Percentiles rank a stretch among this genome's conserved stretches.
Conservation (phyloP, 176 grass and related monocot species). For the Aegilops speltoides region DNA sequence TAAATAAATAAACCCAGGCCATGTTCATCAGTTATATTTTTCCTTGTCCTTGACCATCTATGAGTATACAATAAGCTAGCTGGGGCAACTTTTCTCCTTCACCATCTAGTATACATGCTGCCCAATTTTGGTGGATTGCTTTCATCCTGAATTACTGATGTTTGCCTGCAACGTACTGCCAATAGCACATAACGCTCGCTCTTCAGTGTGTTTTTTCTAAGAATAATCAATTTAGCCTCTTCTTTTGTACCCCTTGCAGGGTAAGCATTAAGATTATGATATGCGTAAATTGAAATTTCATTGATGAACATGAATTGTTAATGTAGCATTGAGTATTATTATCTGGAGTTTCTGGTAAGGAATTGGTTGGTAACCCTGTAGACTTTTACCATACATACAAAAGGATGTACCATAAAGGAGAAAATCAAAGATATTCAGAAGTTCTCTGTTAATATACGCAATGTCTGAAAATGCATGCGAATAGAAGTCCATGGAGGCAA, state of each 20-base stretch:
- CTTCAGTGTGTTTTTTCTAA: not conserved
- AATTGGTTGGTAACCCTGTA: not conserved
- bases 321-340: not conserved
- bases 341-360: not conserved
- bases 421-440: not conserved
- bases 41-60: constrained; percentile 8
- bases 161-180: not conserved
- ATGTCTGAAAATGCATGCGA: not conserved
- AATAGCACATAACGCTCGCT: not conserved
- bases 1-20: no score
- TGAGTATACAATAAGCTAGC: constrained; percentile 11
- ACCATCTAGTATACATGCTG: not conserved
- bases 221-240: not conserved
- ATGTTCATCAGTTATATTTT: no score
- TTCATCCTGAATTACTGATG: not conserved
- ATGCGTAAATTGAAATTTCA: not conserved
- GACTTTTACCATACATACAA: not conserved
- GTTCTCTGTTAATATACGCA: not conserved
- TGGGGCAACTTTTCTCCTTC: not conserved
- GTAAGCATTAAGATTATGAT: not conserved
- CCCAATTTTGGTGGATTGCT: not conserved
- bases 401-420: not conserved
- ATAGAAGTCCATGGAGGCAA: not conserved
- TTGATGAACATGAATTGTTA: not conserved
- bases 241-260: no score